Evolutionary conservation across 306 rosid species (phyloP), one percentile per base, ranked within the genome.

Genomic region (Ziziphus jujuba): DNA sequence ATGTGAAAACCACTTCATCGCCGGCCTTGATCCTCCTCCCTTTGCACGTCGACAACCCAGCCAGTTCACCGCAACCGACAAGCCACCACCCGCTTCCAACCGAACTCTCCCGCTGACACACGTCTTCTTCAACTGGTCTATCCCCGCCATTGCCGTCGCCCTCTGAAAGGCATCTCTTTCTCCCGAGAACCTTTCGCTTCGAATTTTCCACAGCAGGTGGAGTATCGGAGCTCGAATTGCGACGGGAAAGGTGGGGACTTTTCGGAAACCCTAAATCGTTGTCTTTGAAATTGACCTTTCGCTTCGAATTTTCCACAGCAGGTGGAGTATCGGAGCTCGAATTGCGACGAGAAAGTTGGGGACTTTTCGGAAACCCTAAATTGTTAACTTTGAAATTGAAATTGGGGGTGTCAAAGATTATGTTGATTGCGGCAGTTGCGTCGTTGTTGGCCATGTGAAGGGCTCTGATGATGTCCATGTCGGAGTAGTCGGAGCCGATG

Each of bases 391-490:
- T 80, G 23, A 56, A 70, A 60, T 76, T 86, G 64, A 75, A 75
- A 63, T 55, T 66, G 43, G 88, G 71, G 11, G 82, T 68, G 58
- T 90, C 97, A 66, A 90, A 90, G 54, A 92, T 81, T 61, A 92
- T 84, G 72, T 92, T 92, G 60, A 92, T 90, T 52, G 98, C 98
- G 9, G 93, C 96, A 20, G 96, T 90, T 81, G 80, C 84, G 79
- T 92, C 96, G 77, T 90, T 87, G 58, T 90, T 86, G 62, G 96
- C 93, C 91, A 90, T 56, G 80, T 92, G 97, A 0, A 92, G 84
- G 53, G 98, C 97, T 84, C 98, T 84, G 81, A 87, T 78, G 47
- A 90, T 78, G 61, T 92, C 98, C 98, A 87, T 92, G 56, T 92
- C 92, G 48, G 89, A 67, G 78, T 81, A 90, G 49, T 81, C 93